These are phyloP conservation scores for Chlorella sorokiniana DNA, from an alignment of 139 green algal species.

Conservation along the genomic window DNA sequence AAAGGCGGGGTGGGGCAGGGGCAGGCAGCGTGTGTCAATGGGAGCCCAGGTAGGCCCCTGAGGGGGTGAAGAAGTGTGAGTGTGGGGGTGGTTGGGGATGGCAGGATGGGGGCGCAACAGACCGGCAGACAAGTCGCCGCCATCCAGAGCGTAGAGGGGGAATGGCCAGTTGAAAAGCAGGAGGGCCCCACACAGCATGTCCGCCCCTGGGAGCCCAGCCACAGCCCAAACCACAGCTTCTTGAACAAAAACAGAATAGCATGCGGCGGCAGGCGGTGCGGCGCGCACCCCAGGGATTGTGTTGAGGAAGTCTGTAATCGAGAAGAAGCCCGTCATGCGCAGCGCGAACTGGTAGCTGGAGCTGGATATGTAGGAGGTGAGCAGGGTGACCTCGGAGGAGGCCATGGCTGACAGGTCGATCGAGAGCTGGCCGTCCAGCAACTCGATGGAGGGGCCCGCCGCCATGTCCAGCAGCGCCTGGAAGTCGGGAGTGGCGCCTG, in stretches of 20 bases:
- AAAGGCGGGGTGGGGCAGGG: not conserved
- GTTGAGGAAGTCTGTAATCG: not conserved
- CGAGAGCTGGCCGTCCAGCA: not conserved
- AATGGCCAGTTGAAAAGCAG: too few relatives aligned
- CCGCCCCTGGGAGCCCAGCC: too few relatives aligned
- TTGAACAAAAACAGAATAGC: too few relatives aligned
- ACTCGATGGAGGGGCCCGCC: not conserved
- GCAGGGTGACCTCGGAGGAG: not conserved
- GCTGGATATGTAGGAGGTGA: not conserved
- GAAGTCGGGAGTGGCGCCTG: slow-evolving; percentile 9
- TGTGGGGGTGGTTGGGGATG: too few relatives aligned
- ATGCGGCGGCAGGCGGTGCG: too few relatives aligned
- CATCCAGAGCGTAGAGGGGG: too few relatives aligned
- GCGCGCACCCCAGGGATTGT: not conserved
- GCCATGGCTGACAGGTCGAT: slow-evolving; percentile 10
- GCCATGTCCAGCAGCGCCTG: not conserved
- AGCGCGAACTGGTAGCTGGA: not conserved
- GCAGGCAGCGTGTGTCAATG: too few relatives aligned
- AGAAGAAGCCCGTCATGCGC: not conserved
- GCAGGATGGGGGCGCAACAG: too few relatives aligned
- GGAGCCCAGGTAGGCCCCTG: too few relatives aligned
- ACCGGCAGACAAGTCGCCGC: too few relatives aligned
- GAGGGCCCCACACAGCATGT: too few relatives aligned
- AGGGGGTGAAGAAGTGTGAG: not conserved
- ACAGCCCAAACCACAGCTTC: too few relatives aligned